A percentile compares a stretch with the other conserved stretches of the same genome.
These are phyloP conservation scores for Pythium brassicae DNA, from an alignment of 352 stramenopile species.

Conservation along the genomic window DNA sequence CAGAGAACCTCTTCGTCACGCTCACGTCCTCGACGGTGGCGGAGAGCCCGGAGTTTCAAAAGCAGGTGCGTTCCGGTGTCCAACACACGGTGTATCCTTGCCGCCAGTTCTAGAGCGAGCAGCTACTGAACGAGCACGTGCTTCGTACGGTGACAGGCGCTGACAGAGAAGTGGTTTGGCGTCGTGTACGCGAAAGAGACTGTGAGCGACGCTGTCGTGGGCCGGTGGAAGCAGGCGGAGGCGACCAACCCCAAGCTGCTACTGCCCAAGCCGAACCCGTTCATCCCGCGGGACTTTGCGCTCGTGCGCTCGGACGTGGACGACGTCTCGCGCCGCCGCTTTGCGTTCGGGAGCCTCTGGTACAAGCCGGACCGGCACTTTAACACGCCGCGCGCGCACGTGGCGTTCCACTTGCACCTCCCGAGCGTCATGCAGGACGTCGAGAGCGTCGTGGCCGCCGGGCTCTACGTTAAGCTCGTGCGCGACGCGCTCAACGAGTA, in stretches of 20 bases:
- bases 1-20: conserved; percentile 46
- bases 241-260: conserved; percentile 36
- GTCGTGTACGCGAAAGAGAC: conserved; percentile 50
- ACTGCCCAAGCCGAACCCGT: conserved; percentile 58
- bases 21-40: conserved; percentile 43
- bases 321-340: conserved; percentile 30
- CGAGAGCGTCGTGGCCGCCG: conserved; percentile 33
- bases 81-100: neutral
- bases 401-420: conserved; percentile 50
- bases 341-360: conserved; percentile 50
- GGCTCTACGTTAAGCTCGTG: conserved; percentile 63
- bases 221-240: conserved; percentile 35
- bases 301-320: conserved; percentile 29
- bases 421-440: conserved; percentile 39
- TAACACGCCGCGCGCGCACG: conserved; percentile 47
- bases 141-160: conserved; percentile 12
- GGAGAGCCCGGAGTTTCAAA: conserved; percentile 32
- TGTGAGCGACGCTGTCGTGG: conserved; percentile 25
- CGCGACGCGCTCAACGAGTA: conserved; percentile 68
- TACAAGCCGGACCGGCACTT: conserved; percentile 64
- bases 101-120: no score
- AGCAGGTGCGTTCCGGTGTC: conserved; percentile 18
- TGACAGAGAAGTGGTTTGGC: conserved; percentile 63
- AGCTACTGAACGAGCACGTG: no score
- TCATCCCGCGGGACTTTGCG: conserved; percentile 69